Conservation (phyloP, 2,329 filamentous ascomycete genomes). For the Colletotrichum sp. region DNA sequence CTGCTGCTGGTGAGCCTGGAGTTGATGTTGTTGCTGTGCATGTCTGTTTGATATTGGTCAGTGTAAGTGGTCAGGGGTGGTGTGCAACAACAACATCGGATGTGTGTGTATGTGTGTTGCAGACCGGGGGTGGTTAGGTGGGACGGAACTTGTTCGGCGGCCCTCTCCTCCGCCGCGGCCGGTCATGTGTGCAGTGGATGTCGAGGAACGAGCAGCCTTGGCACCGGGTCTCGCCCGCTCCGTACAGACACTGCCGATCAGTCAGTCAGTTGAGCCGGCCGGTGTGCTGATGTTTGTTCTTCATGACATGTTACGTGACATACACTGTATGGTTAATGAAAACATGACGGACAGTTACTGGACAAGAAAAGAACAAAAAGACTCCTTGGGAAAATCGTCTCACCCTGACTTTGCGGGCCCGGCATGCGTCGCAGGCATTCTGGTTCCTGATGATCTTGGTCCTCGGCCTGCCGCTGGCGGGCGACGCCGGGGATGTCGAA, state of each 20-base stretch:
- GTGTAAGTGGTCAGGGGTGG: not conserved
- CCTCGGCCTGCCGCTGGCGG: not conserved
- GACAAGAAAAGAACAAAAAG: not conserved
- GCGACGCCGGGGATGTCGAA: not conserved
- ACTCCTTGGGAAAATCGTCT: not conserved
- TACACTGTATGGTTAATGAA: not conserved
- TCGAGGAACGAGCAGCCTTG: constrained; percentile 27
- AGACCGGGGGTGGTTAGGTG: not conserved
- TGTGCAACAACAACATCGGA: not conserved
- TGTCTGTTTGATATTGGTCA: not conserved
- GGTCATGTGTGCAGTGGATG: constrained; percentile 30
- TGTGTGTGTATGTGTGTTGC: not conserved
- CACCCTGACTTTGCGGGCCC: constrained; percentile 31
- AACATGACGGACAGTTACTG: not conserved
- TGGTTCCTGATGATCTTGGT: constrained; percentile 22
- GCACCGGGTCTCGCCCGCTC: constrained; percentile 16
- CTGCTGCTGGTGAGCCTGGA: not conserved
- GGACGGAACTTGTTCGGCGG: constrained; percentile 28
- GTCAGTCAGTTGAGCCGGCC: not conserved
- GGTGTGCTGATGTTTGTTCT: not conserved
- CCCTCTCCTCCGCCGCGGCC: constrained; percentile 29
- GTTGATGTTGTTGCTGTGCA: not conserved
- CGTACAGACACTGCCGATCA: constrained; percentile 22
- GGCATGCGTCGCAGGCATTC: constrained; percentile 34
- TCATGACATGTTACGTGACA: not conserved